phyloP scores from a whole-genome alignment of 495 filamentous ascomycete genomes.

The Aspergillus campestris region DNA sequence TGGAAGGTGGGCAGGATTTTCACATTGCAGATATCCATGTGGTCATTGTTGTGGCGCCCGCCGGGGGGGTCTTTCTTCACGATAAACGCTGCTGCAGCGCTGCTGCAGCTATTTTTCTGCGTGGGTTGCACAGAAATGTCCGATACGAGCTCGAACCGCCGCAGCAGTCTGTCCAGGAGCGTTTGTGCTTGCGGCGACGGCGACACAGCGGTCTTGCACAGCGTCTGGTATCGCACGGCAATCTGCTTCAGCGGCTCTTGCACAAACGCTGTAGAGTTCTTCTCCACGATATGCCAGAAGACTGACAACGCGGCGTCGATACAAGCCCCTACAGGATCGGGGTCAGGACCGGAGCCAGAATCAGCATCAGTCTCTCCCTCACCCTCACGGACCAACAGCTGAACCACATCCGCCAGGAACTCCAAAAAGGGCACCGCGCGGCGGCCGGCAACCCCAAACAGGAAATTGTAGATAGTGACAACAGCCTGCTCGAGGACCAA shows the following conservation, averaged over 20 bases:
- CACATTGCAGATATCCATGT: conserved; percentile 49
- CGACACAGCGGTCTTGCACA: too few species aligned
- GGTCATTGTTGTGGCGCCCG: conserved; percentile 60
- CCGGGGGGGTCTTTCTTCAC: conserved; percentile 34
- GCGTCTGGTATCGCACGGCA: conserved; percentile 5
- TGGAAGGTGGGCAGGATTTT: conserved; percentile 53
- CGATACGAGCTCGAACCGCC: conserved; percentile 27
- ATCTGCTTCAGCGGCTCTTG: conserved; percentile 13
- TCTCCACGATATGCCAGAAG: conserved; percentile 20
- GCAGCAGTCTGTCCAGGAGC: conserved; percentile 14
- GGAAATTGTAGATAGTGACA: conserved; percentile 47
- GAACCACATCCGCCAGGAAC: conserved; percentile 18
- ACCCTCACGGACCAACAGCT: not conserved
- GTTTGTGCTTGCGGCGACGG: not conserved
- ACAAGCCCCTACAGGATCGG: not conserved
- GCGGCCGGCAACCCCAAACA: conserved; percentile 43
- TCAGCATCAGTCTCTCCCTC: not conserved
- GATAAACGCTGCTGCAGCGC: conserved; percentile 22
- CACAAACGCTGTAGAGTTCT: conserved; percentile 24
- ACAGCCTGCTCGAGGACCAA: conserved; percentile 46
- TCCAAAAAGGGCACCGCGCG: conserved; percentile 36
- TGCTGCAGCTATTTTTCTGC: conserved; percentile 5
- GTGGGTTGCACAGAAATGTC: conserved; percentile 21
- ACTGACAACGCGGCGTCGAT: conserved; percentile 14
- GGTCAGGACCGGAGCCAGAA: not conserved